Evolutionary conservation across 148 eudicot species (phyloP), one percentile per base, ranked within the genome.

Genomic region (Gaultheria prostrata): DNA sequence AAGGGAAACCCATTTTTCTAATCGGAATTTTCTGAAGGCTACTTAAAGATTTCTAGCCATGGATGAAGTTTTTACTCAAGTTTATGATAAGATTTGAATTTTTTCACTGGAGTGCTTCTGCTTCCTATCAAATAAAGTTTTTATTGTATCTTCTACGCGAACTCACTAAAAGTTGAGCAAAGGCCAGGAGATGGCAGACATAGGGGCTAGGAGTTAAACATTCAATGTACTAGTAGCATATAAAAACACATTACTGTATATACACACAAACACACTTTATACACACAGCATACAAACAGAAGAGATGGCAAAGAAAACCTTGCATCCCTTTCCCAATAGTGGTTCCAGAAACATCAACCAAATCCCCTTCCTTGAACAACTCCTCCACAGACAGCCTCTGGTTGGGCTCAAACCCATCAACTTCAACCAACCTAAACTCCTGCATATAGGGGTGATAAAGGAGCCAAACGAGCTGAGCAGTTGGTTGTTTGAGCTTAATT

Each of bases 251-350:
- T 20, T 21, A 39, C 8, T 39, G 26, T 3, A 61, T 17, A 79
- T 8, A 53, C 8, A 80, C 7, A 73, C 24, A 57, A 7, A 45
- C 15, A 67, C 43, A 61, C 2, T 12, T 6, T 63, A 39, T 17
- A 17, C 28, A 71, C 54, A 39, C 14, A 84, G 20, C 69, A 63
- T 63, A 63, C 30, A 24, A 48, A 77, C 43, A 17, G 1, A 59
- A 49, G 61, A 49, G 81, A 82, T 82, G 72, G 79, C 12, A 28
- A 26, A 65, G 33, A 65, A 75, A 13, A 92, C 95, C 95, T 90
- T 92, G 95, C 61, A 95, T 93, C 74, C 99, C 99, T 82, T 97
- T 97, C 8, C 99, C 99, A 28, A 97, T 97, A 39, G 98, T 97
- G 32, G 93, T 95, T 0, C 98, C 99, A 32, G 95, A 86, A n/a